Conservation (phyloP, 306 rosid genomes). For the Cucurbita moschata region DNA sequence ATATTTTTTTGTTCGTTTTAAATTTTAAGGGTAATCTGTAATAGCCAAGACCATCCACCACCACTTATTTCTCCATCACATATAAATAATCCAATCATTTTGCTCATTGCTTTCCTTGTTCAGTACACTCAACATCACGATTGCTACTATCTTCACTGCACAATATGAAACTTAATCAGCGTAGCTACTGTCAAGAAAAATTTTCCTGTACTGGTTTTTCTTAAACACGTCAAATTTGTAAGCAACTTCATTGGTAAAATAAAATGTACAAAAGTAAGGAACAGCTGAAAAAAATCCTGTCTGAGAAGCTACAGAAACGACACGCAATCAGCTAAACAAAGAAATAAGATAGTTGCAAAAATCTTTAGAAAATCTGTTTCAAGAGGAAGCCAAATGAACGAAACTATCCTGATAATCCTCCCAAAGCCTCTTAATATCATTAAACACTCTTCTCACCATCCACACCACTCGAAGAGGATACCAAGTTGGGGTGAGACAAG, state of each 20-base stretch:
- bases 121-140: neutral
- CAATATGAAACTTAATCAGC: neutral
- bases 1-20: neutral
- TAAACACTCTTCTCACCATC: neutral
- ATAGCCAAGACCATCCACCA: neutral
- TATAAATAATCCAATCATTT: neutral
- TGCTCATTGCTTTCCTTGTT: constrained; percentile 1
- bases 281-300: neutral
- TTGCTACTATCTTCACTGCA: neutral
- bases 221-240: neutral
- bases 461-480: neutral
- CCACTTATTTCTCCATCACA: neutral
- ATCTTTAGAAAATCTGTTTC: neutral
- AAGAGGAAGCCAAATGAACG: neutral
- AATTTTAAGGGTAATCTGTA: neutral
- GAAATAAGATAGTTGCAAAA: neutral
- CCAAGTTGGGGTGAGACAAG: neutral
- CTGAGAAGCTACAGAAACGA: neutral
- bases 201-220: neutral
- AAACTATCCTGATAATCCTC: neutral
- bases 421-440: neutral
- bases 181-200: neutral
- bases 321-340: neutral
- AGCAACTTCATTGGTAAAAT: neutral
- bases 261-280: neutral